These are phyloP conservation scores for Blastomyces gilchristii DNA, from an alignment of 2,329 filamentous ascomycete species.

Conservation along the genomic window DNA sequence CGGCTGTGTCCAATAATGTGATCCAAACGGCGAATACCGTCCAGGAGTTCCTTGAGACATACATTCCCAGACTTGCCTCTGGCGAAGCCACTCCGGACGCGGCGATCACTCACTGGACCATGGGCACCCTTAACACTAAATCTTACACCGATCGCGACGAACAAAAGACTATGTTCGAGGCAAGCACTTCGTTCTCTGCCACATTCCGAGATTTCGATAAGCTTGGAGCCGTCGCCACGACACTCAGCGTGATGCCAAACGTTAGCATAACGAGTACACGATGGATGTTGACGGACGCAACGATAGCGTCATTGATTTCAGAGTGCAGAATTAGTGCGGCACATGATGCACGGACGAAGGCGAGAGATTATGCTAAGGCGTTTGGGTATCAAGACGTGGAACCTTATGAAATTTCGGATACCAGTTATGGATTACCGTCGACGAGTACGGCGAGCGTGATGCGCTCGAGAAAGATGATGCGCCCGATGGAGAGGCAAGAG, in stretches of 20 bases:
- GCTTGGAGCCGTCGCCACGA: background rate
- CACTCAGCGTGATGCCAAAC: background rate
- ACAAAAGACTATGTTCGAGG: background rate
- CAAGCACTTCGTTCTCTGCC: background rate
- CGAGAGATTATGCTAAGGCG: background rate
- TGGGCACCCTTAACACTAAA: background rate
- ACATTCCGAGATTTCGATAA: conserved; percentile 3
- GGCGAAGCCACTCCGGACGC: background rate
- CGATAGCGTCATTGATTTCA: background rate
- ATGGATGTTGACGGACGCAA: conserved; percentile 4
- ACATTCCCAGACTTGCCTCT: background rate
- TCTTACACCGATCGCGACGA: background rate
- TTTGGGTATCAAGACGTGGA: conserved; percentile 1
- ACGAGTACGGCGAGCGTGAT: background rate
- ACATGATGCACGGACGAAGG: background rate
- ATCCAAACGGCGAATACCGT: background rate
- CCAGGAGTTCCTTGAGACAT: background rate
- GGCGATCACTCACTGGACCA: background rate
- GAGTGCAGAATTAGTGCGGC: background rate
- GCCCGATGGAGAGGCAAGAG: background rate
- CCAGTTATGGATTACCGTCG: background rate
- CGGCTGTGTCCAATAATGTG: background rate
- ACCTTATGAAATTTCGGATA: background rate
- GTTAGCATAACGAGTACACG: background rate
- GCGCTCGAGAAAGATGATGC: background rate